A percentile compares a stretch with the other conserved stretches of the same genome.
These are phyloP conservation scores for Solanum hybrid DNA, from an alignment of 305 asterid genomes.

Conservation along the genomic window DNA sequence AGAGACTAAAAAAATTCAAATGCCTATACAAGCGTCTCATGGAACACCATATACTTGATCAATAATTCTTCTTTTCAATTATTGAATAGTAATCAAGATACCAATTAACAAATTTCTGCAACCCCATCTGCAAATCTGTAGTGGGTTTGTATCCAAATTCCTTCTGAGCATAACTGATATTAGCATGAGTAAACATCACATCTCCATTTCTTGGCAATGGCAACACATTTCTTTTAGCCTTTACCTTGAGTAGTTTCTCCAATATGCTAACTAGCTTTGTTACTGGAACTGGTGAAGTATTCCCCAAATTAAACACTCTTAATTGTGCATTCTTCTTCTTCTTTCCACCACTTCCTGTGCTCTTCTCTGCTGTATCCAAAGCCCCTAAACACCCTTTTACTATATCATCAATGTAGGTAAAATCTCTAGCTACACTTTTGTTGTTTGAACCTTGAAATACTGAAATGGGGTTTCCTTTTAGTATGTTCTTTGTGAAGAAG, in stretches of 20 bases:
- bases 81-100: conserved; percentile 23
- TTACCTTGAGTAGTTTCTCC: conserved; percentile 24
- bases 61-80: conserved; percentile 7
- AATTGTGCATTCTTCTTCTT: conserved; percentile 26
- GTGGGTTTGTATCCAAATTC: conserved; percentile 29
- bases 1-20: not conserved
- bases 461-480: conserved; percentile 41
- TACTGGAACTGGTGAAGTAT: conserved; percentile 32
- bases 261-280: conserved; percentile 27
- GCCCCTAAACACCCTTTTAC: conserved; percentile 53
- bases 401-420: conserved; percentile 50
- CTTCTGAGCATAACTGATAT: conserved; percentile 28
- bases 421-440: conserved; percentile 50
- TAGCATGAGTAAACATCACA: conserved; percentile 33
- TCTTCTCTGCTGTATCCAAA: conserved; percentile 46
- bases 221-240: conserved; percentile 22
- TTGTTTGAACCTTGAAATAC: conserved; percentile 40
- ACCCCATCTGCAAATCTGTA: conserved; percentile 28
- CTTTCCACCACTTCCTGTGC: conserved; percentile 61
- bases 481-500: conserved; percentile 40
- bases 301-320: conserved; percentile 31
- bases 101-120: conserved; percentile 27
- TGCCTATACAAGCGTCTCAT: not conserved
- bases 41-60: not conserved
- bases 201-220: conserved; percentile 38